Evolutionary conservation across 2,329 filamentous ascomycete genomes (phyloP).

Genomic region (Amauroascus niger): DNA sequence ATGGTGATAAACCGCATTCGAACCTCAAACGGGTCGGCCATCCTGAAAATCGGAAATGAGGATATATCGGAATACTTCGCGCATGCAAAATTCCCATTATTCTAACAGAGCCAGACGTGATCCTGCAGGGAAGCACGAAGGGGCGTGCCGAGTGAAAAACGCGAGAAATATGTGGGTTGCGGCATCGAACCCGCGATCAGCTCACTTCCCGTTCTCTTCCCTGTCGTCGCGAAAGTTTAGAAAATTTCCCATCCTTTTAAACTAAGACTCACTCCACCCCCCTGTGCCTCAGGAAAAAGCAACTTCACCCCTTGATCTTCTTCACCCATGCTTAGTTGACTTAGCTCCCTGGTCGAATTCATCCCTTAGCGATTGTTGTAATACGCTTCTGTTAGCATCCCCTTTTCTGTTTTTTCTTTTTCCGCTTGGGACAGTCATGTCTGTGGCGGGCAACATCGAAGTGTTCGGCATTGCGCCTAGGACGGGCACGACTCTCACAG

Average conservation of each 20-base stretch:
- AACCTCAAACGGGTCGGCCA: constrained; percentile 91
- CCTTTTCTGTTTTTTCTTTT: neutral
- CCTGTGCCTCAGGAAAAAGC: constrained; percentile 6
- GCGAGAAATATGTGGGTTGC: neutral
- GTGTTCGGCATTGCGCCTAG: constrained; percentile 28
- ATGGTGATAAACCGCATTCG: constrained; percentile 92
- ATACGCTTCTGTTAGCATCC: neutral
- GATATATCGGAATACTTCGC: neutral
- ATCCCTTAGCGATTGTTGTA: neutral
- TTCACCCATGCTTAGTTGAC: constrained; percentile 7
- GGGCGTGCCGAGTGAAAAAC: neutral
- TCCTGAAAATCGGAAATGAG: constrained; percentile 38
- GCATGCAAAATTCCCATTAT: neutral
- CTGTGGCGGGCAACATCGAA: constrained; percentile 6
- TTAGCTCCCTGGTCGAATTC: constrained; percentile 1
- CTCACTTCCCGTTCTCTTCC: neutral
- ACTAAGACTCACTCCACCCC: too few relatives aligned
- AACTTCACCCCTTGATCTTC: neutral
- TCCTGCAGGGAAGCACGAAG: too few relatives aligned
- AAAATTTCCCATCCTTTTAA: constrained; percentile 1
- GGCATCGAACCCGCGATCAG: neutral
- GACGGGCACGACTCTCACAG: constrained; percentile 55
- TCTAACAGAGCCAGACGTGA: neutral
- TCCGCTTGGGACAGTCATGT: constrained; percentile 3
- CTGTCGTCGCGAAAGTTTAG: neutral